Percentiles rank a stretch among this genome's conserved stretches.
Conservation (phyloP, 495 filamentous ascomycete genomes). For the Penicillium coffeae region DNA sequence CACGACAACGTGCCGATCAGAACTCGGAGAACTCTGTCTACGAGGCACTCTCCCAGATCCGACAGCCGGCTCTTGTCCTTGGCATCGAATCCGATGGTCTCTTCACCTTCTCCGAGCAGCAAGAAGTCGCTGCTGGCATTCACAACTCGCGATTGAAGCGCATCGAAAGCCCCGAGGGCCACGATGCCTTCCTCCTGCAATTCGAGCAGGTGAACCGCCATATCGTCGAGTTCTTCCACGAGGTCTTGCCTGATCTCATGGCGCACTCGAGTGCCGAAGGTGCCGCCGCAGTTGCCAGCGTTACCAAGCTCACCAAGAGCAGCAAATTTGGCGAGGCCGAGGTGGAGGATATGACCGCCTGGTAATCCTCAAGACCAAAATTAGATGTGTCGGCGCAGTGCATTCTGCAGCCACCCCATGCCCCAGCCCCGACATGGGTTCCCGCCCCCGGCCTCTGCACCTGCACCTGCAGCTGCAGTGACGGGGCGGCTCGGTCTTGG, state of each 20-base stretch:
- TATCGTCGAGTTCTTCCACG: constrained; percentile 77
- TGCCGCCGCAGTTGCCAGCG: constrained; percentile 30
- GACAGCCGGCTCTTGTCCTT: constrained; percentile 83
- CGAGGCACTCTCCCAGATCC: constrained; percentile 72
- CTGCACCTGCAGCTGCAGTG: neutral
- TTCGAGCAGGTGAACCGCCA: constrained; percentile 94
- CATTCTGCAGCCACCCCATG: constrained; percentile 34
- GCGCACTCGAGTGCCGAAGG: constrained; percentile 47
- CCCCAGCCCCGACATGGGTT: constrained; percentile 17
- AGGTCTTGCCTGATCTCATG: constrained; percentile 87
- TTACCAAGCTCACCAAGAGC: constrained; percentile 60
- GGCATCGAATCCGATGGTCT: constrained; percentile 94
- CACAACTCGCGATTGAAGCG: constrained; percentile 70
- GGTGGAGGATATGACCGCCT: constrained; percentile 95
- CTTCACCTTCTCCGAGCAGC: constrained; percentile 94
- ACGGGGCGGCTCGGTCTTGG: neutral
- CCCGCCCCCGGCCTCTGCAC: constrained; percentile 7
- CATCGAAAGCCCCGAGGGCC: constrained; percentile 91
- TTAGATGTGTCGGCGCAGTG: constrained; percentile 17
- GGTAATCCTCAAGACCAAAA: constrained; percentile 50
- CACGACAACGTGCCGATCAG: constrained; percentile 56
- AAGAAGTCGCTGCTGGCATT: constrained; percentile 82
- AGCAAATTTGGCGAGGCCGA: constrained; percentile 94
- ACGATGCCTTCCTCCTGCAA: constrained; percentile 93
- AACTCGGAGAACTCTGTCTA: constrained; percentile 51